These are phyloP conservation scores for Neocallimastix lanati DNA, from an alignment of 192 early-diverging fungal species.

Conservation along the genomic window DNA sequence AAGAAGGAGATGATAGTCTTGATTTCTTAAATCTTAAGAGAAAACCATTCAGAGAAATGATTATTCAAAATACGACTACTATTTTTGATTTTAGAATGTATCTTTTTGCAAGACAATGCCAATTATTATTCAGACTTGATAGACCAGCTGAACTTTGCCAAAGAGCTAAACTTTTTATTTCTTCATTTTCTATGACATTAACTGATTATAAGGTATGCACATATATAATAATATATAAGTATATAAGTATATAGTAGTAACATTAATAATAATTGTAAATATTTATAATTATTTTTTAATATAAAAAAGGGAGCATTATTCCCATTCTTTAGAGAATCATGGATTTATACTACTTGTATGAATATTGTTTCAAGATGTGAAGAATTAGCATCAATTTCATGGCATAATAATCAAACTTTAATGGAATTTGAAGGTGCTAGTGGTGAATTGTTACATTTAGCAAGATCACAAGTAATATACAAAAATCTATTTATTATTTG, in stretches of 20 bases:
- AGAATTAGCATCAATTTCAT: slow-evolving; percentile 31
- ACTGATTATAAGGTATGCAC: slow-evolving; percentile 44
- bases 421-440: slow-evolving; percentile 50
- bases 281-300: background rate
- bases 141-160: slow-evolving; percentile 45
- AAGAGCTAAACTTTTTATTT: slow-evolving; percentile 55
- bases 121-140: slow-evolving; percentile 49
- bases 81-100: slow-evolving; percentile 96
- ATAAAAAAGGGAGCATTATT: slow-evolving; percentile 21
- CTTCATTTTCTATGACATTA: slow-evolving; percentile 47
- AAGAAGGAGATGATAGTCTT: slow-evolving; percentile 68
- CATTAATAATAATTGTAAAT: no score
- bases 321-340: slow-evolving; percentile 50
- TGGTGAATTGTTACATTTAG: slow-evolving; percentile 51
- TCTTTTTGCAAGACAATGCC: slow-evolving; percentile 78
- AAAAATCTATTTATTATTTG: background rate
- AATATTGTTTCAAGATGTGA: slow-evolving; percentile 63
- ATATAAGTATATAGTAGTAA: no score
- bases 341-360: slow-evolving; percentile 65
- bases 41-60: slow-evolving; percentile 73
- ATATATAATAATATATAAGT: no score
- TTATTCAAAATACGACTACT: slow-evolving; percentile 73
- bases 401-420: slow-evolving; percentile 16
- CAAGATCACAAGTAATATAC: slow-evolving; percentile 48
- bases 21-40: slow-evolving; percentile 55